Evolutionary conservation across 2,329 filamentous ascomycete genomes (phyloP).

Genomic region (Chrysosporium keratinophilum): DNA sequence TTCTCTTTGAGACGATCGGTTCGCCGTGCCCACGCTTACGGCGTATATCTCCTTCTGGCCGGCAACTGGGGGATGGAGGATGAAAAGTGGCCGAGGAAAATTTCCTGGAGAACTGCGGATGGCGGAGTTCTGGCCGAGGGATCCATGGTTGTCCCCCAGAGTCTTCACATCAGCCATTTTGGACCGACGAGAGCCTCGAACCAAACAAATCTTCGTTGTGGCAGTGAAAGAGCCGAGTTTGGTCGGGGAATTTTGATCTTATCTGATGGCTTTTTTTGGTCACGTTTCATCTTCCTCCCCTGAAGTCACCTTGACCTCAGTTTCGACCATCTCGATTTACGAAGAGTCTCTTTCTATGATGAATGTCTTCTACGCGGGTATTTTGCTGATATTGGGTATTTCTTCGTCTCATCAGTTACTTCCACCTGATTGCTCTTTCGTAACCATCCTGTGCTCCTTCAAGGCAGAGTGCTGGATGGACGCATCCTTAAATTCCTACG

Average conservation of each 20-base stretch:
- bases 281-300: background rate
- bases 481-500: too few species aligned
- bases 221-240: background rate
- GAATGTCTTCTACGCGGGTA: too few species aligned
- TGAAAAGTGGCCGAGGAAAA: conserved; percentile 5
- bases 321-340: too few species aligned
- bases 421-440: too few species aligned
- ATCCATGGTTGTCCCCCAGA: background rate
- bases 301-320: background rate
- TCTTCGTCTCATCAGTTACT: too few species aligned
- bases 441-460: too few species aligned
- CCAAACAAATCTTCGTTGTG: background rate
- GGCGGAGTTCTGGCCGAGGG: conserved; percentile 4
- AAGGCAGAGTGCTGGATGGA: too few species aligned
- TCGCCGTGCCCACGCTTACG: conserved; percentile 36
- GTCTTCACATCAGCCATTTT: background rate
- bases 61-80: conserved; percentile 13
- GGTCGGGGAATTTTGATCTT: background rate
- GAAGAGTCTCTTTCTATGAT: too few species aligned
- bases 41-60: conserved; percentile 39
- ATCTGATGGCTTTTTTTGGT: background rate
- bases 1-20: conserved; percentile 7
- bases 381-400: too few species aligned
- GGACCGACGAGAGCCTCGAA: background rate
- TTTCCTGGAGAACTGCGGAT: background rate